Conservation (phyloP, 441 rosid genomes). For the Gossypium gossypioides region DNA sequence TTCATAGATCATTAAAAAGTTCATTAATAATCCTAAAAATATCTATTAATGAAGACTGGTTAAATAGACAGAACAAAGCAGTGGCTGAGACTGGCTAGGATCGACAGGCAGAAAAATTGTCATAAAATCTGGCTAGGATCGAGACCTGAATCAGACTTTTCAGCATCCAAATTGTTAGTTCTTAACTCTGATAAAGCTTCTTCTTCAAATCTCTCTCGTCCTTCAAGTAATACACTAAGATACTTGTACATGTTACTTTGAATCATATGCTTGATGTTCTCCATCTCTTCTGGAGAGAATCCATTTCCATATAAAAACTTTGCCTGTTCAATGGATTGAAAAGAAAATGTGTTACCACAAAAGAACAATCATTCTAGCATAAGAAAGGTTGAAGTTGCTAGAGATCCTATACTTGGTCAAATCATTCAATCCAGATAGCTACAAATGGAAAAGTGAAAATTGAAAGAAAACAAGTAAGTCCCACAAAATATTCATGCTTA, state of each 20-base stretch:
- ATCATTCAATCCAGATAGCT: neutral
- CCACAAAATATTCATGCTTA: too few species aligned
- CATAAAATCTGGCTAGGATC: neutral
- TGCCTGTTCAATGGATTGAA: constrained; percentile 28
- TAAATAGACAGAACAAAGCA: neutral
- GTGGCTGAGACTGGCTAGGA: neutral
- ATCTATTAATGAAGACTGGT: neutral
- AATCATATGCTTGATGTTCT: constrained; percentile 47
- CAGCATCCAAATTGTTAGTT: constrained; percentile 8
- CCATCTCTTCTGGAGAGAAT: constrained; percentile 41
- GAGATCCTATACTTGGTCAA: neutral
- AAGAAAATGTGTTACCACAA: neutral
- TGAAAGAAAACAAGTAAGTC: too few species aligned
- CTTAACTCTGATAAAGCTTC: constrained; percentile 27
- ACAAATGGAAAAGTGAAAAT: too few species aligned
- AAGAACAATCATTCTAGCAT: neutral
- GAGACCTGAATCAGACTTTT: constrained; percentile 22
- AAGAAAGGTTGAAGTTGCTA: neutral
- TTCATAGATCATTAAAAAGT: neutral
- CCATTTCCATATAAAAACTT: constrained; percentile 47
- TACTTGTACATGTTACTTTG: constrained; percentile 56
- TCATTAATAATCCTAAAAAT: neutral
- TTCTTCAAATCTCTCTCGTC: constrained; percentile 57
- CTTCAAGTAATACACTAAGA: constrained; percentile 55
- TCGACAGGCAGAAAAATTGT: neutral